Conservation (phyloP, 495 filamentous ascomycete genomes). For the Tetracladium marchalianum region DNA sequence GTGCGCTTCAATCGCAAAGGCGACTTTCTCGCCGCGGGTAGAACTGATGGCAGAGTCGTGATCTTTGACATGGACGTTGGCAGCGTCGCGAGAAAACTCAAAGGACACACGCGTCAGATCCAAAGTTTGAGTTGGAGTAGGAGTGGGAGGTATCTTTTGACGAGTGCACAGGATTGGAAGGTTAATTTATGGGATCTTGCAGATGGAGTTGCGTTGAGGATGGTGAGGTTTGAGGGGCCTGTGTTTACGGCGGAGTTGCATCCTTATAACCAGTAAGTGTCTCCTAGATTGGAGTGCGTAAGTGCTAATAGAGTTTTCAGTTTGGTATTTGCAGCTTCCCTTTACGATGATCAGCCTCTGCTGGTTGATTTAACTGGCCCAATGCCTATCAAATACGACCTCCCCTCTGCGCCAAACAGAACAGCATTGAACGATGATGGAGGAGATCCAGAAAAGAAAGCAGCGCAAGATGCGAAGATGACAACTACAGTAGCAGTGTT, state of each 20-base stretch:
- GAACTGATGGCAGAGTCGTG: constrained; percentile 87
- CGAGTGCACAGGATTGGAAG: constrained; percentile 91
- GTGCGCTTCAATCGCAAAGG: constrained; percentile 89
- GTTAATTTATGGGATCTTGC: constrained; percentile 84
- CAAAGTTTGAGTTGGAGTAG: constrained; percentile 91
- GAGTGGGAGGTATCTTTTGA: constrained; percentile 86
- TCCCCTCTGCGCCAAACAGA: constrained; percentile 74
- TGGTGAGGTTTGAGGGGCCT: constrained; percentile 77
- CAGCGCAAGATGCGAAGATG: constrained; percentile 84
- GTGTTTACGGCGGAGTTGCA: constrained; percentile 94
- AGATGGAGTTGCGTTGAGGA: constrained; percentile 55
- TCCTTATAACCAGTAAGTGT: constrained; percentile 74
- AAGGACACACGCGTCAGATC: constrained; percentile 83
- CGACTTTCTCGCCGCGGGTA: constrained; percentile 86
- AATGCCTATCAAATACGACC: constrained; percentile 56
- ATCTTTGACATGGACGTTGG: constrained; percentile 97
- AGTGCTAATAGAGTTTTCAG: constrained; percentile 30
- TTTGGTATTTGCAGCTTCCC: constrained; percentile 70
- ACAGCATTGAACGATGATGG: constrained; percentile 47
- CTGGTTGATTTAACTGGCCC: constrained; percentile 68
- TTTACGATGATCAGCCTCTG: constrained; percentile 87
- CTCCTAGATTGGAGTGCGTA: neutral
- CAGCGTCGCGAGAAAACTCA: constrained; percentile 84
- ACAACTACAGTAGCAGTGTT: constrained; percentile 88
- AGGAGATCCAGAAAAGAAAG: constrained; percentile 65